Percentiles rank a stretch among this genome's conserved stretches.
phyloP scores from a whole-genome alignment of 441 rosid species.

The Omphalea diandra region DNA sequence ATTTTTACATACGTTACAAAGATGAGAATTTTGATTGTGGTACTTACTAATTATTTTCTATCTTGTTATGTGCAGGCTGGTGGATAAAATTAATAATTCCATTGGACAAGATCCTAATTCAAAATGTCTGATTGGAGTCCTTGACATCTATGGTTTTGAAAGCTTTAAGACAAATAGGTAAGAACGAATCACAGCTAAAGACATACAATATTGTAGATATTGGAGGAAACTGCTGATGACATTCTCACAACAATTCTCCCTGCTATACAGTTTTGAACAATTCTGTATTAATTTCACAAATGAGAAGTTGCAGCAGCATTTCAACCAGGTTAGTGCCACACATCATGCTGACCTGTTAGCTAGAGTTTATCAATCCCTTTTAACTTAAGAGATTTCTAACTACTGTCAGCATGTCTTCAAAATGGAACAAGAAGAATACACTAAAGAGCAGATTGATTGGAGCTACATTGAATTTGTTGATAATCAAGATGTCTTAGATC shows the following conservation, averaged over 20 bases:
- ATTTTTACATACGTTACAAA: neutral
- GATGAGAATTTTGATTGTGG: neutral
- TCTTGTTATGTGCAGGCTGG: constrained; percentile 57
- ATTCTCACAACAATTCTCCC: constrained; percentile 15
- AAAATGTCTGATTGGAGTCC: constrained; percentile 74
- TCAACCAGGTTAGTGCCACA: too few species aligned
- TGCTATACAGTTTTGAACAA: constrained; percentile 85
- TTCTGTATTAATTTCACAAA: constrained; percentile 42
- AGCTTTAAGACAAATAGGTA: constrained; percentile 96
- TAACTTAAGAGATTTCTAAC: neutral
- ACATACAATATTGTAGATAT: neutral
- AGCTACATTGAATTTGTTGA: too few species aligned
- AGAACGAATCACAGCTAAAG: constrained; percentile 7
- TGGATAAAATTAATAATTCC: constrained; percentile 67
- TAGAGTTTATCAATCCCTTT: neutral
- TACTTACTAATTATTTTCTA: constrained; percentile 17
- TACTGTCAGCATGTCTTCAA: constrained; percentile 86
- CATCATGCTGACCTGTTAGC: neutral
- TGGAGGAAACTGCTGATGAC: constrained; percentile 6
- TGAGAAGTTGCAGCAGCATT: too few species aligned
- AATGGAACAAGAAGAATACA: constrained; percentile 92
- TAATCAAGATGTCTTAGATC: too few species aligned
- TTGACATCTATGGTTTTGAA: constrained; percentile 93
- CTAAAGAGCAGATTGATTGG: too few species aligned
- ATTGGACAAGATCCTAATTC: constrained; percentile 83